Conservation (phyloP, 73 alveolate species). For the Paramecium caudatum region DNA sequence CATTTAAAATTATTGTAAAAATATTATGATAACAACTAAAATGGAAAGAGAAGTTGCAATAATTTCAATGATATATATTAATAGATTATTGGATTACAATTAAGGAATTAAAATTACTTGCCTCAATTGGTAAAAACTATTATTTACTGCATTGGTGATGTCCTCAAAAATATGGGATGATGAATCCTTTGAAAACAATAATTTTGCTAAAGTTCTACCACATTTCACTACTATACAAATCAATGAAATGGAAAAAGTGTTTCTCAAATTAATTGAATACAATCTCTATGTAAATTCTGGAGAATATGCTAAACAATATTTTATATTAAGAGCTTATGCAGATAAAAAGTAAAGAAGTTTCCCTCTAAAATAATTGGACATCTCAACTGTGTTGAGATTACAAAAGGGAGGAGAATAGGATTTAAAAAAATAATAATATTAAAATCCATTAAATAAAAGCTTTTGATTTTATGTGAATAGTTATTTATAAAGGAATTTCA, state of each 20-base stretch:
- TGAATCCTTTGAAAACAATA: slow-evolving; percentile 98
- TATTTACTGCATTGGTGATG: slow-evolving; percentile 92
- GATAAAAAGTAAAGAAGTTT: slow-evolving; percentile 85
- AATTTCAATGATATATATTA: slow-evolving; percentile 94
- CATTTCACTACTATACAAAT: slow-evolving; percentile 94
- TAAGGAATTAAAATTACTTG: slow-evolving; percentile 96
- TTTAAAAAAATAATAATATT: slow-evolving; percentile 11
- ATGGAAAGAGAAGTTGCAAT: slow-evolving; percentile 98
- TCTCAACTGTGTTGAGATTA: slow-evolving; percentile 76
- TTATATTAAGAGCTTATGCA: slow-evolving; percentile 95
- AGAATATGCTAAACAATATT: slow-evolving; percentile 97
- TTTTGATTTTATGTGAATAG: too few species aligned
- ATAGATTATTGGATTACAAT: slow-evolving; percentile 92
- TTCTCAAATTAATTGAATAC: slow-evolving; percentile 94
- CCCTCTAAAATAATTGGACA: slow-evolving; percentile 86
- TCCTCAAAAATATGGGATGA: slow-evolving; percentile 99
- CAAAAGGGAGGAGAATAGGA: slow-evolving; percentile 70
- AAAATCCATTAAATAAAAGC: slow-evolving; percentile 48
- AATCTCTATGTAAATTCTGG: slow-evolving; percentile 94
- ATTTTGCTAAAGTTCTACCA: slow-evolving; percentile 98
- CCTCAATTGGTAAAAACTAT: slow-evolving; percentile 98
- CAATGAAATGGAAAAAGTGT: slow-evolving; percentile 96
- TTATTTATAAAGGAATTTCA: slow-evolving; percentile 43
- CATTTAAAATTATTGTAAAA: slow-evolving; percentile 93
- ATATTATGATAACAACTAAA: slow-evolving; percentile 92